A percentile compares a stretch with the other conserved stretches of the same genome.
phyloP scores from a whole-genome alignment of 2,329 filamentous ascomycete species.

The Trichoderma aggressivum region DNA sequence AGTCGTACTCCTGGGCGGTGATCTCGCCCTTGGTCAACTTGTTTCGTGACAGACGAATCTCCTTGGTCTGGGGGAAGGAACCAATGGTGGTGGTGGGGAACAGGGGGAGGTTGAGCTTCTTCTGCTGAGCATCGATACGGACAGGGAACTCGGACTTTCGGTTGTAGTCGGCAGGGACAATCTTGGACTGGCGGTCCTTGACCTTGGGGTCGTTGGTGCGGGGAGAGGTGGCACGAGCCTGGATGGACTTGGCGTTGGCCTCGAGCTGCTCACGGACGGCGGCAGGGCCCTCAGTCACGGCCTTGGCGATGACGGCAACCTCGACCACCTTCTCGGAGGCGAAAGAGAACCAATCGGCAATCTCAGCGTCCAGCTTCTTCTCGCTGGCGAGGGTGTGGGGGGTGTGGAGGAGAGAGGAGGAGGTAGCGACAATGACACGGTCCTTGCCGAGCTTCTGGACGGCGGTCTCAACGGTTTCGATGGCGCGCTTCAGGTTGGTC shows the following conservation, averaged over 20 bases:
- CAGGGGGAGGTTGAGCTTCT: constrained; percentile 86
- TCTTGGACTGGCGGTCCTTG: constrained; percentile 91
- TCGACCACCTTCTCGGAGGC: constrained; percentile 91
- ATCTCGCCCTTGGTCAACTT: constrained; percentile 99
- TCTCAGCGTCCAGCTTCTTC: constrained; percentile 94
- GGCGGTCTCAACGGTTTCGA: constrained; percentile 84
- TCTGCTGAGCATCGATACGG: constrained; percentile 85
- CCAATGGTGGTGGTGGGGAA: constrained; percentile 99
- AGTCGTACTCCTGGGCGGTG: constrained; percentile 86
- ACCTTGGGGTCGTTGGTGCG: constrained; percentile 96
- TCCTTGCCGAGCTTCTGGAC: constrained; percentile 96
- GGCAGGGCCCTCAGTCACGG: constrained; percentile 87
- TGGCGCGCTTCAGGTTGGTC: constrained; percentile 96
- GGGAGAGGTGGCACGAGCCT: constrained; percentile 85
- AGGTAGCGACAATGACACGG: constrained; percentile 93
- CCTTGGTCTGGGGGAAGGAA: constrained; percentile 98
- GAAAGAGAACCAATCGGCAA: constrained; percentile 98
- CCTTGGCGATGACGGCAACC: constrained; percentile 92
- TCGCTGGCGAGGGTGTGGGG: constrained; percentile 97
- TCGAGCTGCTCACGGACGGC: constrained; percentile 84
- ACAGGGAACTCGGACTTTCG: constrained; percentile 84
- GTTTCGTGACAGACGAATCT: constrained; percentile 94
- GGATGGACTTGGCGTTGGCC: constrained; percentile 92
- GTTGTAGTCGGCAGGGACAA: constrained; percentile 82
- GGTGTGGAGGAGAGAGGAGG: constrained; percentile 95